Evolutionary conservation across 345 rosid genomes (phyloP).

Genomic region (Camelina laxa): DNA sequence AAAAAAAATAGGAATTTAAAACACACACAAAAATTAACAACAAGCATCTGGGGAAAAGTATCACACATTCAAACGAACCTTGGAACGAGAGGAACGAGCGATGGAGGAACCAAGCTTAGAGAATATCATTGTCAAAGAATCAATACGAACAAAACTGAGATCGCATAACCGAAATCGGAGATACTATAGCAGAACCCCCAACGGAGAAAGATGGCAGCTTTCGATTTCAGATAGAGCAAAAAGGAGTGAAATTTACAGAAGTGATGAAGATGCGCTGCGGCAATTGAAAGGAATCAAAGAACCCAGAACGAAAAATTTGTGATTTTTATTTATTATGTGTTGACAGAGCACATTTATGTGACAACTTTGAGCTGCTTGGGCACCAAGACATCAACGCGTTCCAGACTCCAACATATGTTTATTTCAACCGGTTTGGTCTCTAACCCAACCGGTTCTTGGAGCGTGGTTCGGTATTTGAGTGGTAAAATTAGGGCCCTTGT

Average conservation of each 20-base stretch:
- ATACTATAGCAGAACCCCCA: no score
- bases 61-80: slow-evolving; percentile 41
- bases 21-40: neutral
- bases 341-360: neutral
- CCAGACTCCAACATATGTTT: slow-evolving; percentile 34
- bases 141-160: slow-evolving; percentile 16
- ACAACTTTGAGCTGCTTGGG: slow-evolving; percentile 24
- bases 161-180: slow-evolving; percentile 29
- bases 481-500: neutral
- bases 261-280: slow-evolving; percentile 4
- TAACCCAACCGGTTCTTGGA: slow-evolving; percentile 12
- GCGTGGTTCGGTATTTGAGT: no score
- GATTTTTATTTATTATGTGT: slow-evolving; percentile 7
- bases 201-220: slow-evolving; percentile 17
- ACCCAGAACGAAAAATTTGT: slow-evolving; percentile 5
- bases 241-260: neutral
- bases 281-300: neutral
- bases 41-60: neutral
- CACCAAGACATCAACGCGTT: slow-evolving; percentile 40
- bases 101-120: slow-evolving; percentile 60
- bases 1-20: neutral
- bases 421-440: slow-evolving; percentile 24
- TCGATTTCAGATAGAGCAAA: slow-evolving; percentile 10
- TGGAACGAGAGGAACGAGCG: slow-evolving; percentile 61
- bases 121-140: slow-evolving; percentile 54